Base-by-base conservation (phyloP, 768 basidiomycete genomes). In the Boletus rufocinnamomeus region DNA sequence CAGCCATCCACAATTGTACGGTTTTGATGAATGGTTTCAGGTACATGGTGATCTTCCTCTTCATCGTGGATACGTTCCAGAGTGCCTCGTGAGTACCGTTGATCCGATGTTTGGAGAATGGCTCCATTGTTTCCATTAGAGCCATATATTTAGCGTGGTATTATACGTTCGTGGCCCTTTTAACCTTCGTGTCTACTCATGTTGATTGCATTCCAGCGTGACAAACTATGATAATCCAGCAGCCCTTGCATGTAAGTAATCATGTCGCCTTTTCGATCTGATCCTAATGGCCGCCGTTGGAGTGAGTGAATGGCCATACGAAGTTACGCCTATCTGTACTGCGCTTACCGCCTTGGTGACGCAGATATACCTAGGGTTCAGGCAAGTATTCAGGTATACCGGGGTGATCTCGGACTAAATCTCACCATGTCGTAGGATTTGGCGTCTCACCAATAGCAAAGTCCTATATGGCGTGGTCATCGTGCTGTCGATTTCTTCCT, bases 321-420 rank as follows among this genome's bases (percentile, higher is more conserved):
- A 77, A 2, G 79, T 83, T 56, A 83, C 81, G 0, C 79, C 82
- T 6, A 68, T 76, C 17, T 78, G 76, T 4, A 82, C 77, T 9
- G 71, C 80, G 1, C 65, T 81, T 6, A 76, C 80, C 17, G 82
- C 81, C 0, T 65, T 83, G 35, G 70, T 82, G 19, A 81, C 82
- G 0, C 83, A 84, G 60, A 51, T 70, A 34, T 83, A 80, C 67
- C 72, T 83, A 27, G 77, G 72, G 1, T 72, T 78, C 59, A 78
- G 82, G 81, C 77, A 50, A 28, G 75, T 57, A n/a, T 54, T 23
- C 14, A 35, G 2, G n/a, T 43, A 14, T 35, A 11, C 0, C 19
- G n/a, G n/a, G n/a, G n/a, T n/a, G 1, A 27, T 5, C 19, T 11
- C 16, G 6, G 27, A 8, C 17, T n/a, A 4, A 19, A n/a, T 8